Percentiles rank a stretch among this genome's conserved stretches.
phyloP scores from a whole-genome alignment of 1,284 basidiomycete species.

The Cryptococcus deneoformans region DNA sequence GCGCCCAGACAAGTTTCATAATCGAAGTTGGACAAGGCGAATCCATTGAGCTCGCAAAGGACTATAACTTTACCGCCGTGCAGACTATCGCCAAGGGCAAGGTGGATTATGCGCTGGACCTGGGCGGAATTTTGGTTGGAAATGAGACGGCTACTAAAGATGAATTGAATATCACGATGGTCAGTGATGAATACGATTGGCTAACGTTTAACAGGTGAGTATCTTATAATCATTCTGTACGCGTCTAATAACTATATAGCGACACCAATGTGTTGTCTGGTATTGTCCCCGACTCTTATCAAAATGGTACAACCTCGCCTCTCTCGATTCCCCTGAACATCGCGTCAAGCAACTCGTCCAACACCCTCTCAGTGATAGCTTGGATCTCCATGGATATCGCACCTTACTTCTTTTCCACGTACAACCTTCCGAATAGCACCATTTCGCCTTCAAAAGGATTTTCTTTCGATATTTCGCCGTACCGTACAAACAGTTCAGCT shows the following conservation, averaged over 20 bases:
- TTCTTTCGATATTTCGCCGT: conserved; percentile 33
- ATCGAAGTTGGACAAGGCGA: conserved; percentile 44
- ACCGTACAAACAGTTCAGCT: conserved; percentile 31
- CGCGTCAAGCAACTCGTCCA: conserved; percentile 33
- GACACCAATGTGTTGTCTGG: conserved; percentile 35
- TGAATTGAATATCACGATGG: conserved; percentile 33
- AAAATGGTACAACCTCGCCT: conserved; percentile 47
- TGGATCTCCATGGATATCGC: conserved; percentile 47
- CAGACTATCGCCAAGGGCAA: conserved; percentile 29
- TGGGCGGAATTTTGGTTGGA: conserved; percentile 29
- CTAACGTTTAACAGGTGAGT: conserved; percentile 49
- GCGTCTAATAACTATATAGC: conserved; percentile 14
- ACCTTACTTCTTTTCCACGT: conserved; percentile 50
- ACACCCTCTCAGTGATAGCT: conserved; percentile 30
- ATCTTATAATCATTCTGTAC: not conserved
- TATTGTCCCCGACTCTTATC: conserved; percentile 48
- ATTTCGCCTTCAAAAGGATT: conserved; percentile 36
- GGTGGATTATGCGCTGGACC: conserved; percentile 33
- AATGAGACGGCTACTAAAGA: conserved; percentile 29
- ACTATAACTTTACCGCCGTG: conserved; percentile 23
- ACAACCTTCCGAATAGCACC: conserved; percentile 44
- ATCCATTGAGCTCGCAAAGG: conserved; percentile 27
- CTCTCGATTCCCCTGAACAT: conserved; percentile 42
- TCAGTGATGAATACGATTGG: conserved; percentile 45
- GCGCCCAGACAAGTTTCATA: conserved; percentile 47